These are phyloP conservation scores for Lachnellula arida DNA, from an alignment of 2,329 filamentous ascomycete species.

Conservation along the genomic window DNA sequence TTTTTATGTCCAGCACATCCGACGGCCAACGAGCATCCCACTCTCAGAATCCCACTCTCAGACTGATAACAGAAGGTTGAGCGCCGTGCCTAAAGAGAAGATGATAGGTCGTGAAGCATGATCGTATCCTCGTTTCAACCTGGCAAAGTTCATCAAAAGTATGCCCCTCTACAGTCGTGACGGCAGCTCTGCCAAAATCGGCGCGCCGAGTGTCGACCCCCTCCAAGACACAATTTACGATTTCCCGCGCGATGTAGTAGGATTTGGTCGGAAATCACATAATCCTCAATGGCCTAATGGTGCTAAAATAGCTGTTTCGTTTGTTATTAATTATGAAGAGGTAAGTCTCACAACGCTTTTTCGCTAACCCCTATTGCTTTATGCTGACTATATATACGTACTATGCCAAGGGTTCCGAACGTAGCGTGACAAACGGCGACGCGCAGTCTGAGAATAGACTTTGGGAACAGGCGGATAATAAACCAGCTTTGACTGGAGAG, in stretches of 20 bases:
- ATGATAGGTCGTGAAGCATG: too few relatives aligned
- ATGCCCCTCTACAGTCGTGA: too few relatives aligned
- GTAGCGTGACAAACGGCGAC: constrained; percentile 31
- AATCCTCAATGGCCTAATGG: constrained; percentile 28
- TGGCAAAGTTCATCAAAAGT: too few relatives aligned
- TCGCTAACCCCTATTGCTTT: too few relatives aligned
- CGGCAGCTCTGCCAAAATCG: too few relatives aligned
- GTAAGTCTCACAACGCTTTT: background rate
- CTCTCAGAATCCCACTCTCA: too few relatives aligned
- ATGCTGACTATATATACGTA: too few relatives aligned
- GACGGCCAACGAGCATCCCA: too few relatives aligned
- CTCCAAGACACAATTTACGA: constrained; percentile 8
- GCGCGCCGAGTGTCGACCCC: constrained; percentile 1
- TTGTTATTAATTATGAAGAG: constrained; percentile 16
- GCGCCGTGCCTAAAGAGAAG: too few relatives aligned
- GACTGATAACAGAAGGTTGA: too few relatives aligned
- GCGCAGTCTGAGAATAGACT: constrained; percentile 18
- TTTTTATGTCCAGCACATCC: too few relatives aligned
- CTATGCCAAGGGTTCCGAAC: constrained; percentile 21
- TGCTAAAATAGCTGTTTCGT: constrained; percentile 27
- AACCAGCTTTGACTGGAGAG: background rate
- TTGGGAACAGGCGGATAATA: constrained; percentile 7
- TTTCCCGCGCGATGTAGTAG: constrained; percentile 22
- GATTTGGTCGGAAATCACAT: constrained; percentile 14
- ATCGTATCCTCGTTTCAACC: too few relatives aligned